These are phyloP conservation scores for Ajuga reptans DNA, from an alignment of 305 asterid species.

Conservation along the genomic window DNA sequence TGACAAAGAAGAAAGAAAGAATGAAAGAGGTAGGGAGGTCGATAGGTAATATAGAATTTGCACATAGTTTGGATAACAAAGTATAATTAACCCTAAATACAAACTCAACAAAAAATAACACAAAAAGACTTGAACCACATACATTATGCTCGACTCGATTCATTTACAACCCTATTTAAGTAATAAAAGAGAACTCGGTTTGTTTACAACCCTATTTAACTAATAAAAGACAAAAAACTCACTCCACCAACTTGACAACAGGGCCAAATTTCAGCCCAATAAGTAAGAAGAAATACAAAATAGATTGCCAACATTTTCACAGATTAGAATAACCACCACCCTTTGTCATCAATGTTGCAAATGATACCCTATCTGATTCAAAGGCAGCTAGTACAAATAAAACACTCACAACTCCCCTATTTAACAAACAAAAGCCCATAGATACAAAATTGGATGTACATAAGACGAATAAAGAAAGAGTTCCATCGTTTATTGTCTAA, in stretches of 20 bases:
- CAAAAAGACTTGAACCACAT: too few relatives aligned
- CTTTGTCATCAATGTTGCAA: neutral
- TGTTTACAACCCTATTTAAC: too few relatives aligned
- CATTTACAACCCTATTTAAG: too few relatives aligned
- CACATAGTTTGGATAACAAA: too few relatives aligned
- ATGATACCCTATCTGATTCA: neutral
- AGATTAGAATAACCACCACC: neutral
- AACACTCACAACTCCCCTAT: slow-evolving; percentile 25
- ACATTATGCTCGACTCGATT: too few relatives aligned
- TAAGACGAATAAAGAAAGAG: slow-evolving; percentile 1
- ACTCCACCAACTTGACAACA: neutral
- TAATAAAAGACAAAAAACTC: too few relatives aligned
- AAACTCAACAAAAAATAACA: too few relatives aligned
- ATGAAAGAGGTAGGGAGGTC: too few relatives aligned
- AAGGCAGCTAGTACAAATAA: slow-evolving; percentile 10
- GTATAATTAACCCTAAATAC: too few relatives aligned
- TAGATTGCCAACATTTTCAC: neutral
- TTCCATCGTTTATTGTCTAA: slow-evolving; percentile 5
- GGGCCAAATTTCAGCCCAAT: neutral
- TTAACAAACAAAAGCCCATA: slow-evolving; percentile 13
- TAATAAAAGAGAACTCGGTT: too few relatives aligned
- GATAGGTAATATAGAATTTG: too few relatives aligned
- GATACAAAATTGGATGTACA: slow-evolving; percentile 34
- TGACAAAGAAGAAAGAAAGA: too few relatives aligned
- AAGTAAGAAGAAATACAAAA: neutral